Evolutionary conservation across 2,329 filamentous ascomycete species (phyloP), one percentile per base, ranked within the genome.

Genomic region (Fusarium falciforme): DNA sequence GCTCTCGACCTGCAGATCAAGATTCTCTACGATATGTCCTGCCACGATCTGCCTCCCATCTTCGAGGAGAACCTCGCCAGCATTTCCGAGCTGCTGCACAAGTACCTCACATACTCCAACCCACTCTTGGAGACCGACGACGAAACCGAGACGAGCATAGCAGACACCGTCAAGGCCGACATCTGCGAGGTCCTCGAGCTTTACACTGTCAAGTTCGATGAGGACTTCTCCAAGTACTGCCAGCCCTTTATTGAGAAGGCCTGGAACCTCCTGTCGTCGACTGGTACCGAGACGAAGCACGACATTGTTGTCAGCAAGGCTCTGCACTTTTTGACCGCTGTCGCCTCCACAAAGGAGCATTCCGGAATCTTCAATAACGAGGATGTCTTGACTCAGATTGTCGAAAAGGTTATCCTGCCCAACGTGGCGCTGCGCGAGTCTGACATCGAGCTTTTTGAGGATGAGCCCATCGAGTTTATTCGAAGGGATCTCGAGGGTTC

Each of bases 381-480:
- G 78, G 88, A 89, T 6, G 92, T 94, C 4, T 86, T 98, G 38
- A 91, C 91, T 20, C 93, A 98, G 81, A 94, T 99, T 62, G 94
- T 98, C 11, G 95, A 98, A 82, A 98, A 98, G 84, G 96, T 98
- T 67, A 94, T 99, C 66, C 85, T 99, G 73, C 96, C 96, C 11
- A 99, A 99, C 79, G 91, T 99, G 67, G 93, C 93, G 17, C 86
- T 99, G 69, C 91, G 97, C 75, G 96, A 98, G 79, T 96, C 95
- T 0, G 97, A 99, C 75, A 89, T 98, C 64, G 96, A 99, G 82
- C 89, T 98, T 75, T 98, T 99, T 77, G 96, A 99, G 81, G 97
- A 99, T 80, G 97, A 99, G 85, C 96, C 96, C 0, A 99, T 99
- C 75, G 96, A 99, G 83, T 99, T 97, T 81, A 99, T 99, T 79